Conservation (phyloP, 371 early-diverging fungal species). For the Mortierella sp. region DNA sequence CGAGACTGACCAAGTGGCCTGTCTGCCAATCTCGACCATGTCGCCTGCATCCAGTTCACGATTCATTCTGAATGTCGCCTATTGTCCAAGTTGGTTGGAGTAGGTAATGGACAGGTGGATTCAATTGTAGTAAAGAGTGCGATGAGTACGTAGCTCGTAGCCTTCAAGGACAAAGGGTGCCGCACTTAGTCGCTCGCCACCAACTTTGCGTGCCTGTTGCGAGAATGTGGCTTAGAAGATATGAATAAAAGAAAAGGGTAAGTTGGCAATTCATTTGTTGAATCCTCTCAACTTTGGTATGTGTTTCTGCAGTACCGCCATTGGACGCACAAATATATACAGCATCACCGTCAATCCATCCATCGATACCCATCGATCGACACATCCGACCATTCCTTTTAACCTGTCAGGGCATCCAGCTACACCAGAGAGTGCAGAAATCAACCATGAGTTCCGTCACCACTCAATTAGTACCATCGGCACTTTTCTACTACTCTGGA, state of each 20-base stretch:
- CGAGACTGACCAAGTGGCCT: slow-evolving; percentile 81
- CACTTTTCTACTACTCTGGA: not conserved
- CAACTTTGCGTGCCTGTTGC: not conserved
- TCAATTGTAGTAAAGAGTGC: not conserved
- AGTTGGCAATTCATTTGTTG: slow-evolving; percentile 44
- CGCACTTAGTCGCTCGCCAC: not conserved
- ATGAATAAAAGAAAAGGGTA: slow-evolving; percentile 30
- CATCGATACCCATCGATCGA: not conserved
- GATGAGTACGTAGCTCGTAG: too few relatives aligned
- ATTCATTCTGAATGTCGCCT: slow-evolving; percentile 13
- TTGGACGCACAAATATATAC: slow-evolving; percentile 19
- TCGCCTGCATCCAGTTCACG: slow-evolving; percentile 52
- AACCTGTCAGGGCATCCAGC: not conserved
- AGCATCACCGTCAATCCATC: slow-evolving; percentile 4
- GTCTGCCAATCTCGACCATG: slow-evolving; percentile 70
- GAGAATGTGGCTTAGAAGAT: slow-evolving; percentile 3
- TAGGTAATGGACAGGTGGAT: not conserved
- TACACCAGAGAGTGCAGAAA: not conserved
- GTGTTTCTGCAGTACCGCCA: slow-evolving; percentile 19
- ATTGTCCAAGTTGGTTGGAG: not conserved
- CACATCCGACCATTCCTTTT: not conserved
- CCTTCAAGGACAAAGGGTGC: too few relatives aligned
- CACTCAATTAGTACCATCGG: not conserved
- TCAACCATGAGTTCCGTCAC: not conserved
- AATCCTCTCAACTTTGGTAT: slow-evolving; percentile 60